These are phyloP conservation scores for Graphiopsis chlorocephala DNA, from an alignment of 2,329 filamentous ascomycete species.

Conservation along the genomic window DNA sequence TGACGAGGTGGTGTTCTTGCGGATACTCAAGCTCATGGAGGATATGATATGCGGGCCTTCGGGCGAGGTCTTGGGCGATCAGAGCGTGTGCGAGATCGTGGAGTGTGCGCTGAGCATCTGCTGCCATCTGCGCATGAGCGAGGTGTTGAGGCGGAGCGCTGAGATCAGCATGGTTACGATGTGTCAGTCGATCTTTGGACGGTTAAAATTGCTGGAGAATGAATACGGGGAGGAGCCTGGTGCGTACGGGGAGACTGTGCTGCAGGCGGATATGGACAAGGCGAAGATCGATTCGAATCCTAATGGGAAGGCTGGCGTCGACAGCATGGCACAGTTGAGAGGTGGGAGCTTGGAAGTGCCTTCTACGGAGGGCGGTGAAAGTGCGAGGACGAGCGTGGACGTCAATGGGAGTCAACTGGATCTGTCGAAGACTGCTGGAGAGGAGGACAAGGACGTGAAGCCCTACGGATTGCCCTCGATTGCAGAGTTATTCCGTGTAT, in stretches of 20 bases:
- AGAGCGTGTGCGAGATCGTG: constrained; percentile 99
- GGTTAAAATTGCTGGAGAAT: constrained; percentile 81
- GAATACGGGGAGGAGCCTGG: constrained; percentile 64
- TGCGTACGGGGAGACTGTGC: constrained; percentile 60
- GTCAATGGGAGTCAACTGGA: constrained; percentile 45
- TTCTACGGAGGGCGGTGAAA: constrained; percentile 31
- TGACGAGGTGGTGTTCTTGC: constrained; percentile 89
- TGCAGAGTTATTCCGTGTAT: constrained; percentile 85
- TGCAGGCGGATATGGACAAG: constrained; percentile 66
- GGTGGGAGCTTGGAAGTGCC: constrained; percentile 61
- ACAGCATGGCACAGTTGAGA: constrained; percentile 41
- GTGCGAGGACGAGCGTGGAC: constrained; percentile 35
- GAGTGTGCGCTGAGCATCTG: constrained; percentile 95
- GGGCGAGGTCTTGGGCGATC: constrained; percentile 89
- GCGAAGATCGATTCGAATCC: constrained; percentile 74
- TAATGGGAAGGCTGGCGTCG: constrained; percentile 44
- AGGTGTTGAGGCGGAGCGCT: constrained; percentile 83
- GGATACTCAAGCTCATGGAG: constrained; percentile 97
- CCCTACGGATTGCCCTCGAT: constrained; percentile 95
- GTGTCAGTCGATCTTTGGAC: constrained; percentile 97
- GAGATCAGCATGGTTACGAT: constrained; percentile 98
- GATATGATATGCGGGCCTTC: constrained; percentile 94
- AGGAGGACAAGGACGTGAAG: constrained; percentile 59
- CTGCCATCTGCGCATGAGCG: constrained; percentile 87
- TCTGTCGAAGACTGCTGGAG: constrained; percentile 35